Evolutionary conservation across 371 early-diverging fungal species (phyloP), one percentile per base, ranked within the genome.

Genomic region (Mucor piriformis): DNA sequence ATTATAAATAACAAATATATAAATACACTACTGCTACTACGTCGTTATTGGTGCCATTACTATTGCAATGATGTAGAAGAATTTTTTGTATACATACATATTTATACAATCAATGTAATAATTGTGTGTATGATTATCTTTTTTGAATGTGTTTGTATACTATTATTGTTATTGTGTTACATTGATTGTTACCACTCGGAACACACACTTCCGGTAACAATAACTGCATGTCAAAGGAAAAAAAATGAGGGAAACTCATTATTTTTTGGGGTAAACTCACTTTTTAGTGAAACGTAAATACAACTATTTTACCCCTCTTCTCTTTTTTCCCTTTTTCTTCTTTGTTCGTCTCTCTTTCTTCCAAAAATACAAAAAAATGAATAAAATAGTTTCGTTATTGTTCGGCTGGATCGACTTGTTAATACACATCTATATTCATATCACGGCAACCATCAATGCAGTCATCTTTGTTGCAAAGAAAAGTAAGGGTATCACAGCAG

Each of bases 381-480:
- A 58, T 11, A 18, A 40, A 40, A 6, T 61, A 34, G 24, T 57
- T 27, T 47, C 54, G 15, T 48, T 49, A 33, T 11, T 62, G 16
- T 35, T 62, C 25, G 35, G 50, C 18, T 67, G 59, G 63, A 50
- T 67, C 16, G 49, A 62, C 18, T 58, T 48, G 18, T 11, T 48
- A 7, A 43, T 62, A 5, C 48, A 47, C 32, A 40, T 58, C 11
- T 67, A 57, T 11, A 62, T 67, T 24, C 63, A 67, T 15, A 40
- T 67, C 11, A 46, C 33, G 15, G 53, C 67, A 11, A 62, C 63
- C 0, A 53, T 67, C 6, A 52, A 53, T 13, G 67, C 67, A 20
- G 59, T 54, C 15, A 54, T 62, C 6, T 34, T 44, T 32, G 50
- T 67, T 5, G 65, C 60, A 11, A 54, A 60, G 8, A 40, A 34